Base-by-base conservation (phyloP, 2,329 filamentous ascomycete genomes). In the Dactylellina cionopaga region DNA sequence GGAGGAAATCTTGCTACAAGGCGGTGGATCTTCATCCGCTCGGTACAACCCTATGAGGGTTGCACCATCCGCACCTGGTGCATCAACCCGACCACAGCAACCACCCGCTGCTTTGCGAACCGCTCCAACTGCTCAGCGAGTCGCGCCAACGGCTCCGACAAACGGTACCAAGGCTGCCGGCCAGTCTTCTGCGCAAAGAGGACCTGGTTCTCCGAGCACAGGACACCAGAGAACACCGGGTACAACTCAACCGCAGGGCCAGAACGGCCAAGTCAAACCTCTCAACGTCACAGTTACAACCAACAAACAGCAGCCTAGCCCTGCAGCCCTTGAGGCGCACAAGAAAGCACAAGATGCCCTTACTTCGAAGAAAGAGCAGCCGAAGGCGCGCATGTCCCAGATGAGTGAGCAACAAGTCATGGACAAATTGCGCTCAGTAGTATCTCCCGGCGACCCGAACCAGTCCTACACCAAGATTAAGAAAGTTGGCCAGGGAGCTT, bases 331-430 rank as follows among this genome's bases (percentile, higher is more conserved):
- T 7, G 60, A 37, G 13, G 69, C 69, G 6, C 63, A 68, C 5
- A 96, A 95, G 83, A 91, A 93, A 77, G 93, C 94, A 2, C 93
- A 98, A 80, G 90, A 90, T 58, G 92, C 92, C 7, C 85, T 98
- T 63, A 94, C 91, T 13, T 89, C 94, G 78, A 95, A 96, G 82
- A 89, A 91, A 81, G 93, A 96, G 82, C 95, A 97, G 81, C 92
- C 95, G 51, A 76, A 75, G 56, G 27, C 41, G 29, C 92, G 95
- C 79, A 97, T 99, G 92, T 98, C 94, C 35, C 96, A 91, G 77
- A 98, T 99, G 95, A 91, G 92, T 7, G 95, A 99, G 82, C 90
- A 86, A 75, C 94, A 99, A 80, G 95, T 99, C 65, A 99, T 99
- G 95, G 90, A 92, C 75, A 95, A 92, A 79, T 85, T 99, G 59